Percentiles rank a stretch among this genome's conserved stretches.
These are phyloP conservation scores for Hypoxylon crocopeplum DNA, from an alignment of 495 filamentous ascomycete species.

Conservation along the genomic window DNA sequence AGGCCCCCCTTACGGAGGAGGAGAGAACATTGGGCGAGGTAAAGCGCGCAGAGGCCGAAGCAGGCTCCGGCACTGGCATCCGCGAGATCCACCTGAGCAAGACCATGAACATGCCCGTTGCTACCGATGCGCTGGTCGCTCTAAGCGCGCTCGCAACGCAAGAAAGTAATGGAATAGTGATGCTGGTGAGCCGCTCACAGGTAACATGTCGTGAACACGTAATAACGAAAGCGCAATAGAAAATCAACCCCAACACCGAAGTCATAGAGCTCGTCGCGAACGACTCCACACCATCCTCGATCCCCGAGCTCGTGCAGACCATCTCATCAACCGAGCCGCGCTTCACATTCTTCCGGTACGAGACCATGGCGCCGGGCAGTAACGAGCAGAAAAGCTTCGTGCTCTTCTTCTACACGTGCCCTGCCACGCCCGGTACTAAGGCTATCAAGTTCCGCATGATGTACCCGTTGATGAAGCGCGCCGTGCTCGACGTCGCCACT, in stretches of 20 bases:
- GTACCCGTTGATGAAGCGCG: slow-evolving; percentile 82
- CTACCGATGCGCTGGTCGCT: slow-evolving; percentile 70
- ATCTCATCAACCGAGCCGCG: slow-evolving; percentile 86
- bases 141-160: slow-evolving; percentile 62
- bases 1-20: slow-evolving; percentile 85
- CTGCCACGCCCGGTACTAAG: slow-evolving; percentile 63
- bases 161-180: slow-evolving; percentile 68
- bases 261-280: slow-evolving; percentile 73
- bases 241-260: slow-evolving; percentile 79
- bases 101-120: slow-evolving; percentile 69
- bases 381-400: slow-evolving; percentile 67
- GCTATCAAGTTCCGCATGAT: slow-evolving; percentile 95
- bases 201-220: too few relatives aligned
- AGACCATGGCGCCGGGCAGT: slow-evolving; percentile 51
- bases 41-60: slow-evolving; percentile 79
- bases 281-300: slow-evolving; percentile 51
- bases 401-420: slow-evolving; percentile 95
- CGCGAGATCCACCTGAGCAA: slow-evolving; percentile 65
- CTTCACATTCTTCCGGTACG: slow-evolving; percentile 88
- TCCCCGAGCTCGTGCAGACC: slow-evolving; percentile 58
- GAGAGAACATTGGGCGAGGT: slow-evolving; percentile 80
- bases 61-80: slow-evolving; percentile 70
- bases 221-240: too few relatives aligned
- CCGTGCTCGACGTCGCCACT: slow-evolving; percentile 70
- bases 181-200: slow-evolving; percentile 84